Evolutionary conservation across 2,329 filamentous ascomycete species (phyloP).

Genomic region (Teratosphaeria pseudoeucalypti): DNA sequence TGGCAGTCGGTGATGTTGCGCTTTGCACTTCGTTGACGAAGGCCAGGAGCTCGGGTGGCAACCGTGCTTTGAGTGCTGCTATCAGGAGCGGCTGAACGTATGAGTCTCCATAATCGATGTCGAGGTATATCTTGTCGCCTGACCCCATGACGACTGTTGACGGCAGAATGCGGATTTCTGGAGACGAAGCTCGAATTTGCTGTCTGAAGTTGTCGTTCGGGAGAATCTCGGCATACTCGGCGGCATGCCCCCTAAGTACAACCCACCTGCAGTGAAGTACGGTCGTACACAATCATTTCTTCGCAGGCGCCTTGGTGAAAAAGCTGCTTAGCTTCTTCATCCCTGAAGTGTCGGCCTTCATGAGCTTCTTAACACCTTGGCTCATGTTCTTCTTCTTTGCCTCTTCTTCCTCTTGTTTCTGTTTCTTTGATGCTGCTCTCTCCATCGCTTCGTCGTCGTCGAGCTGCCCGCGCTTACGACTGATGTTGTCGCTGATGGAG

Average conservation of each 20-base stretch:
- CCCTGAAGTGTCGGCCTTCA: slow-evolving; percentile 80
- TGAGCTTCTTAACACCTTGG: slow-evolving; percentile 64
- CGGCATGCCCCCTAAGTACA: background rate
- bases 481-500: slow-evolving; percentile 57
- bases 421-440: slow-evolving; percentile 65
- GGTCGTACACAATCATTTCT: background rate
- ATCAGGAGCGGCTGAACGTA: slow-evolving; percentile 85
- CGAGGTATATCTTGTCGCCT: slow-evolving; percentile 46
- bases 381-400: slow-evolving; percentile 73
- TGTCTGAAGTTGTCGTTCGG: background rate
- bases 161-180: background rate
- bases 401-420: slow-evolving; percentile 80
- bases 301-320: slow-evolving; percentile 56
- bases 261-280: background rate
- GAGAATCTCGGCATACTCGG: background rate
- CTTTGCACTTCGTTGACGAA: slow-evolving; percentile 42
- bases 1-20: slow-evolving; percentile 16
- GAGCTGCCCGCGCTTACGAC: slow-evolving; percentile 46
- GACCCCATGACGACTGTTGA: background rate
- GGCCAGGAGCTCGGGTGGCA: slow-evolving; percentile 38
- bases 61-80: slow-evolving; percentile 53
- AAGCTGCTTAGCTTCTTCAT: slow-evolving; percentile 98
- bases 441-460: slow-evolving; percentile 57
- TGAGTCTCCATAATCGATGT: slow-evolving; percentile 73
- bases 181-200: background rate